Evolutionary conservation across 164 flowering plant genomes (phyloP).

Genomic region (Brasenia schreberi): DNA sequence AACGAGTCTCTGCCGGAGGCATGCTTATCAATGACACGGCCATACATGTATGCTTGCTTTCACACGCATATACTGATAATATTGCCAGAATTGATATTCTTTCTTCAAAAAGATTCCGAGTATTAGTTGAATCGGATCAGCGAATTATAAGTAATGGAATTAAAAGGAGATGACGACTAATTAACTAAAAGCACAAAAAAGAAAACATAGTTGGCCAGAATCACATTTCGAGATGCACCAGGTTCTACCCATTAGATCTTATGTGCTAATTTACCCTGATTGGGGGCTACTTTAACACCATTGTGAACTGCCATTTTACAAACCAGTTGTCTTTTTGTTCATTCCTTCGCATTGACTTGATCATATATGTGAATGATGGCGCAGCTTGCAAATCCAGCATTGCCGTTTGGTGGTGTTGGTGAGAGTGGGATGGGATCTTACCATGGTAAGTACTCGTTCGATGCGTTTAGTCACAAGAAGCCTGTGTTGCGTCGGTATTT

Average conservation of each 20-base stretch:
- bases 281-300: background rate
- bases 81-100: too few relatives aligned
- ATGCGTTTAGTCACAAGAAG: constrained; percentile 79
- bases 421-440: constrained; percentile 80
- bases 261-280: too few relatives aligned
- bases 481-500: constrained; percentile 46
- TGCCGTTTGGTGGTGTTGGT: constrained; percentile 94
- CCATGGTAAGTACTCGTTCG: constrained; percentile 89
- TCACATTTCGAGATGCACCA: too few relatives aligned
- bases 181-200: too few relatives aligned
- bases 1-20: constrained; percentile 74
- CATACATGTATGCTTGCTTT: constrained; percentile 39
- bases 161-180: too few relatives aligned
- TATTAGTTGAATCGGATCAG: too few relatives aligned
- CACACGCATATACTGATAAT: too few relatives aligned
- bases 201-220: too few relatives aligned
- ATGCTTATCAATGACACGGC: constrained; percentile 61
- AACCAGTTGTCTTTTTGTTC: background rate
- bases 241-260: too few relatives aligned
- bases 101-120: too few relatives aligned
- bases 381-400: background rate
- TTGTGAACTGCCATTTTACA: background rate
- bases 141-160: too few relatives aligned
- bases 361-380: background rate
- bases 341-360: too few relatives aligned